These are phyloP conservation scores for Saturnispora quitensis DNA, from an alignment of 805 yeast genomes.

Conservation along the genomic window DNA sequence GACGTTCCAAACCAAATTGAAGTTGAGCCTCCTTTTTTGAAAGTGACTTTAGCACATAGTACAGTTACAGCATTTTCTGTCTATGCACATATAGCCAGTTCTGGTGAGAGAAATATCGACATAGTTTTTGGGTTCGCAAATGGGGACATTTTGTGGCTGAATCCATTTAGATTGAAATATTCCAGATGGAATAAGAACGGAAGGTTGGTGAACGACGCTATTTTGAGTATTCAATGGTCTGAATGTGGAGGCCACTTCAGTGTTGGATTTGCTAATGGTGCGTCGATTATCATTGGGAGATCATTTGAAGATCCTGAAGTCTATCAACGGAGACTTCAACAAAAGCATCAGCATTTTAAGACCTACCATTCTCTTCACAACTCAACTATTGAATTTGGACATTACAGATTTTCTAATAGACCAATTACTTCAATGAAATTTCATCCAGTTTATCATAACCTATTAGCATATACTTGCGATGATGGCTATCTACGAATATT, in stretches of 20 bases:
- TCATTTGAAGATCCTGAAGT: slow-evolving; percentile 38
- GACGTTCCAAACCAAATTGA: slow-evolving; percentile 32
- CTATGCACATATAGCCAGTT: slow-evolving; percentile 19
- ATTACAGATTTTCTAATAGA: slow-evolving; percentile 50
- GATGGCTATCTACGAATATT: slow-evolving; percentile 57
- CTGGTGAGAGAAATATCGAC: slow-evolving; percentile 35
- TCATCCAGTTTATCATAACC: slow-evolving; percentile 32
- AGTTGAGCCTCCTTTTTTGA: slow-evolving; percentile 34
- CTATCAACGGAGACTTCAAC: slow-evolving; percentile 12
- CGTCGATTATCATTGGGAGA: slow-evolving; percentile 42
- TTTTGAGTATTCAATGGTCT: slow-evolving; percentile 40
- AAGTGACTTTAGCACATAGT: slow-evolving; percentile 32
- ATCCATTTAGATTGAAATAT: slow-evolving; percentile 40
- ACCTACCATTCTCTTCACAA: background rate
- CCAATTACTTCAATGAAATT: slow-evolving; percentile 43
- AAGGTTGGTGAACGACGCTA: slow-evolving; percentile 33
- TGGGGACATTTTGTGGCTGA: slow-evolving; percentile 60
- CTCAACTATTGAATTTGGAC: slow-evolving; percentile 33
- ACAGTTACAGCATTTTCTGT: slow-evolving; percentile 33
- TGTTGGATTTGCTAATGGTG: slow-evolving; percentile 59
- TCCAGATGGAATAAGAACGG: slow-evolving; percentile 45
- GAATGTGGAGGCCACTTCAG: slow-evolving; percentile 37
- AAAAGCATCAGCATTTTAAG: background rate
- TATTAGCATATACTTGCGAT: slow-evolving; percentile 47
- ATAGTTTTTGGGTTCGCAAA: slow-evolving; percentile 52